phyloP scores from a whole-genome alignment of 768 basidiomycete species.

The Leucogyrophana mollusca region DNA sequence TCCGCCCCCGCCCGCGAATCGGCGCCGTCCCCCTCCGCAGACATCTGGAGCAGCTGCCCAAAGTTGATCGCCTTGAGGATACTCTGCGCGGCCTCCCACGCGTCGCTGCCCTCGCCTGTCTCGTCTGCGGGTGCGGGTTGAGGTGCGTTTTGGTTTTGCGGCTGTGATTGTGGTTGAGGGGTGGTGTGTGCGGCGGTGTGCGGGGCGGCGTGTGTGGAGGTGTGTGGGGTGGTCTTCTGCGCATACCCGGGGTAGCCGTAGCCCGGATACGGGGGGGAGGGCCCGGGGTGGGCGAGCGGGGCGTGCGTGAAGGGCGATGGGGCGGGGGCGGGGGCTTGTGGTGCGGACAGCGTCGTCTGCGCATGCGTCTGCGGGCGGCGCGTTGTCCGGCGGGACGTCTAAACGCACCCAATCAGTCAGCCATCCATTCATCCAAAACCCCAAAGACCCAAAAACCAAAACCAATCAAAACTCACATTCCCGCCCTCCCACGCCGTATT shows the following conservation, averaged over 20 bases:
- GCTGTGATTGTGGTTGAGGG: constrained; percentile 13
- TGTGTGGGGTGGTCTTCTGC: too few relatives aligned
- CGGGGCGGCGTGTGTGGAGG: constrained; percentile 12
- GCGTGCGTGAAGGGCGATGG: constrained; percentile 62
- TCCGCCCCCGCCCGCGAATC: too few relatives aligned
- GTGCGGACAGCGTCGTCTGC: constrained; percentile 26
- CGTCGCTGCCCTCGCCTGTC: constrained; percentile 49
- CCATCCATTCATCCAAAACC: not conserved
- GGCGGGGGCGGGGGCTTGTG: constrained; percentile 15
- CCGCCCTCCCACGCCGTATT: constrained; percentile 82
- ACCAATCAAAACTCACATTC: constrained; percentile 48
- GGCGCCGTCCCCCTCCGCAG: constrained; percentile 33
- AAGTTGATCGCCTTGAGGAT: constrained; percentile 80
- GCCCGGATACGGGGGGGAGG: constrained; percentile 30
- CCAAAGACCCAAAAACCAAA: not conserved
- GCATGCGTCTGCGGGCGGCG: constrained; percentile 66
- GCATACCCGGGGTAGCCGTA: constrained; percentile 33
- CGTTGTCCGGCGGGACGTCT: constrained; percentile 79
- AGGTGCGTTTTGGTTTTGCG: constrained; percentile 10
- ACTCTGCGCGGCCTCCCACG: constrained; percentile 76
- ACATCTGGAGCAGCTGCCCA: constrained; percentile 45
- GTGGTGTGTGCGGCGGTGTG: constrained; percentile 8
- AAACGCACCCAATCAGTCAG: constrained; percentile 2
- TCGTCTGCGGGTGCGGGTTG: too few relatives aligned
- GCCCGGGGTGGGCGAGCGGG: constrained; percentile 40